Base-by-base conservation (phyloP, 257 asterid genomes). In the Solanum tarijense region DNA sequence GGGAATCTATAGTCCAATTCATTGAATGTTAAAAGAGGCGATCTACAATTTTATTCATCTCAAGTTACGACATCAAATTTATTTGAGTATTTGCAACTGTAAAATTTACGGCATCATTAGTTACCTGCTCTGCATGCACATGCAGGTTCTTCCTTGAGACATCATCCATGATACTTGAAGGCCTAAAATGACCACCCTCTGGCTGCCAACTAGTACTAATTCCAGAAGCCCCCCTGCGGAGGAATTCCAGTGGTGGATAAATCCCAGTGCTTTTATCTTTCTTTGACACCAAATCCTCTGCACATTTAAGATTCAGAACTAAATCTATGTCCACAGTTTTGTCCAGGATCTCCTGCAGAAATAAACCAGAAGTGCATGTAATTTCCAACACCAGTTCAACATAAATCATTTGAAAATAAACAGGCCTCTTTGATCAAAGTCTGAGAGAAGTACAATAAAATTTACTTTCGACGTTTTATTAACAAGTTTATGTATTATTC, bases 281-380 rank as follows among this genome's bases (percentile, higher is more conserved):
- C 88, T 91, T 93, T 86, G 88, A 82, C 72, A 89, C 76, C 87
- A 85, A 86, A 66, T 91, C 93, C 52, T 92, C 94, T 3, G 89
- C 89, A 92, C 92, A 89, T 89, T 93, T 96, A 18, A 97, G 95
- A 91, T 97, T 97, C 91, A 97, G 91, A 75, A 97, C 99, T 86
- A 97, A 87, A 84, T 97, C 98, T 84, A 97, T 90, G 20, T 96
- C 98, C 65, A 96, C 93, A 88, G 93, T 89, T 91, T 92, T 91
- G 90, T 96, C 99, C 60, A 97, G 91, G 89, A 93, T 94, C 89
- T 97, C 98, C 99, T 97, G 96, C 27, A 87, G 86, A 38, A 5
- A 81, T 34, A 86, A 86, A 48, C 81, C 74, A 83, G 86, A 43
- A 76, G 41, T 38, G 60, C 6, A 46, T 21, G 46, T 83, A 27